Evolutionary conservation across 805 yeast species (phyloP).

Genomic region (Nakazawaea holstii): DNA sequence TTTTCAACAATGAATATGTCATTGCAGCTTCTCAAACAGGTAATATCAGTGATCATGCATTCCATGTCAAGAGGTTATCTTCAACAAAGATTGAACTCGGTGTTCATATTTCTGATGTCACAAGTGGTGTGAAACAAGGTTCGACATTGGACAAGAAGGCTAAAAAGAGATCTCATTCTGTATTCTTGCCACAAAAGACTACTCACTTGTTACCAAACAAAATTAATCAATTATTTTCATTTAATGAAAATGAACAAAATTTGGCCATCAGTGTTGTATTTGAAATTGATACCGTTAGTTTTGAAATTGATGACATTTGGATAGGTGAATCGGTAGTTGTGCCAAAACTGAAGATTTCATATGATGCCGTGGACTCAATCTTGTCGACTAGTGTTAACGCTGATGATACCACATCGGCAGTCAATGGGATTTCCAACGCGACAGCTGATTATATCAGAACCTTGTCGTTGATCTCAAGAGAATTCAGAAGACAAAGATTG

Average conservation of each 20-base stretch:
- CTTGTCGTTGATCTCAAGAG: constrained; percentile 57
- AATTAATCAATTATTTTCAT: constrained; percentile 54
- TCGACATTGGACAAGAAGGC: constrained; percentile 82
- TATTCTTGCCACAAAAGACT: constrained; percentile 73
- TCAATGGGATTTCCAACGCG: constrained; percentile 37
- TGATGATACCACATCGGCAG: constrained; percentile 3
- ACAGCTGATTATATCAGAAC: constrained; percentile 64
- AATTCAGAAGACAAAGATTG: constrained; percentile 65
- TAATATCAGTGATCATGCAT: constrained; percentile 65
- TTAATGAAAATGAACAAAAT: constrained; percentile 52
- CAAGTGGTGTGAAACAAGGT: constrained; percentile 67
- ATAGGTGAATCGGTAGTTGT: constrained; percentile 66
- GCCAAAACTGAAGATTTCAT: constrained; percentile 55
- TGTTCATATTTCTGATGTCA: constrained; percentile 78
- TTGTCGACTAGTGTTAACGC: constrained; percentile 23
- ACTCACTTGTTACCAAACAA: constrained; percentile 64
- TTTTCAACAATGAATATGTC: constrained; percentile 54
- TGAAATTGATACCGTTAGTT: constrained; percentile 66
- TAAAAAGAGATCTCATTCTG: constrained; percentile 85
- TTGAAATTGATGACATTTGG: constrained; percentile 71
- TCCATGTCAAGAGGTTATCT: constrained; percentile 65
- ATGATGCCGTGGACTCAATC: constrained; percentile 50
- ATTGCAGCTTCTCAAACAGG: constrained; percentile 59
- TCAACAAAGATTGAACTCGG: constrained; percentile 71
- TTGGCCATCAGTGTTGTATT: constrained; percentile 76